Evolutionary conservation across 768 basidiomycete genomes (phyloP).

Genomic region (Tylopilus balloui): DNA sequence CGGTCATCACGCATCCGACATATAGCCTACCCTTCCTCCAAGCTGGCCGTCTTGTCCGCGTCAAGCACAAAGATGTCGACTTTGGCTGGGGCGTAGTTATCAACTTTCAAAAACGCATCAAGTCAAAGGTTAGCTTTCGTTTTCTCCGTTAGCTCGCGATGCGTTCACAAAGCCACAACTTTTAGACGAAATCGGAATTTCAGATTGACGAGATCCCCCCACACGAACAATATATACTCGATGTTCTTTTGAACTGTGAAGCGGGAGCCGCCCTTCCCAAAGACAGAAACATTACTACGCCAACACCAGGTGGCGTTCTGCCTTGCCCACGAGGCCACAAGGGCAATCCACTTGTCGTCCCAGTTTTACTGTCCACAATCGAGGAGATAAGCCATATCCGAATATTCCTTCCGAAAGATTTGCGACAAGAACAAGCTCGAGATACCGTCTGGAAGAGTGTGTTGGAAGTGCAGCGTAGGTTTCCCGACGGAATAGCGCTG

Average conservation of each 20-base stretch:
- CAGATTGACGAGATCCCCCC: conserved; percentile 66
- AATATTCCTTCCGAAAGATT: conserved; percentile 84
- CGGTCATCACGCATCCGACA: conserved; percentile 91
- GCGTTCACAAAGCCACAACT: not conserved
- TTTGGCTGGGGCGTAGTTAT: conserved; percentile 97
- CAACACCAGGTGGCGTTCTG: conserved; percentile 64
- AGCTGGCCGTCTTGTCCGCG: conserved; percentile 85
- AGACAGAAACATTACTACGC: conserved; percentile 47
- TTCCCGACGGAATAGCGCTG: conserved; percentile 80
- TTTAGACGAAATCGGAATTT: conserved; percentile 61
- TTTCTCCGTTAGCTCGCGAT: not conserved
- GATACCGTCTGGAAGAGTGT: conserved; percentile 90
- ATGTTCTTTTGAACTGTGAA: conserved; percentile 83
- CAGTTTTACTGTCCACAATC: conserved; percentile 81
- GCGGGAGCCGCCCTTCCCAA: conserved; percentile 57
- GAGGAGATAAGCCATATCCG: conserved; percentile 85
- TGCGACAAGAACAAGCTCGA: conserved; percentile 68
- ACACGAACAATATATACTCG: conserved; percentile 89
- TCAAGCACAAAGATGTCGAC: conserved; percentile 81
- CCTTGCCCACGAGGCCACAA: conserved; percentile 72
- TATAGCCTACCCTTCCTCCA: conserved; percentile 95
- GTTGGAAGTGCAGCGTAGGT: conserved; percentile 84
- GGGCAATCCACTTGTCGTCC: conserved; percentile 81
- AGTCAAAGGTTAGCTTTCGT: conserved; percentile 58
- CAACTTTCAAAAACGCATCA: conserved; percentile 83